phyloP scores from a whole-genome alignment of 2,329 filamentous ascomycete species.

The Colletotrichum orchidophilum region DNA sequence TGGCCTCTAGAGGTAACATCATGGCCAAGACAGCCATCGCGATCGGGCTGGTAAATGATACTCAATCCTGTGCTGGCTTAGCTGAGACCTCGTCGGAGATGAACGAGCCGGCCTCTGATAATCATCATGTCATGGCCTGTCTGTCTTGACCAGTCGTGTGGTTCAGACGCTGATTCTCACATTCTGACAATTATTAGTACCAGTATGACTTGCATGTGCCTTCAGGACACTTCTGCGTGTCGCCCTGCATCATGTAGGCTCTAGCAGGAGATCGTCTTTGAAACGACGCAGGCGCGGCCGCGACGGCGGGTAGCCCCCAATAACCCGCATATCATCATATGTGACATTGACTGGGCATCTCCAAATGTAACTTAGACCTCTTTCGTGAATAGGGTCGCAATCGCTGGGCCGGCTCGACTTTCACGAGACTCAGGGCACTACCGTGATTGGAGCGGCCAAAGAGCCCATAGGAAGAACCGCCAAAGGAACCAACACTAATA shows the following conservation, averaged over 20 bases:
- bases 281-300: constrained; percentile 33
- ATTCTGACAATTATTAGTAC: not conserved
- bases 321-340: not conserved
- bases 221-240: constrained; percentile 25
- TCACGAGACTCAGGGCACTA: constrained; percentile 26
- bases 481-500: constrained; percentile 10
- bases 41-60: not conserved
- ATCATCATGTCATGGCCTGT: constrained; percentile 16
- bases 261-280: constrained; percentile 29
- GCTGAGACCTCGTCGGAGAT: constrained; percentile 29
- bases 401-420: constrained; percentile 11
- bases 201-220: constrained; percentile 31
- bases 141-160: constrained; percentile 9
- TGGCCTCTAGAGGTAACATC: not conserved
- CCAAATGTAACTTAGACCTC: constrained; percentile 19
- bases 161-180: not conserved
- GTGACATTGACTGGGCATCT: constrained; percentile 5
- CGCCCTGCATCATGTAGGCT: constrained; percentile 29
- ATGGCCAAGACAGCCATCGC: not conserved
- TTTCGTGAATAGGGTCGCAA: not conserved
- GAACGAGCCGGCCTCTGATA: not conserved
- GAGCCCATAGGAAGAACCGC: constrained; percentile 17
- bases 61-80: not conserved
- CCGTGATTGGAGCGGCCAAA: constrained; percentile 26
- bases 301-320: constrained; percentile 16